A percentile compares a stretch with the other conserved stretches of the same genome.
phyloP scores from a whole-genome alignment of 768 basidiomycete genomes.

The Paxillus ammoniavirescens region DNA sequence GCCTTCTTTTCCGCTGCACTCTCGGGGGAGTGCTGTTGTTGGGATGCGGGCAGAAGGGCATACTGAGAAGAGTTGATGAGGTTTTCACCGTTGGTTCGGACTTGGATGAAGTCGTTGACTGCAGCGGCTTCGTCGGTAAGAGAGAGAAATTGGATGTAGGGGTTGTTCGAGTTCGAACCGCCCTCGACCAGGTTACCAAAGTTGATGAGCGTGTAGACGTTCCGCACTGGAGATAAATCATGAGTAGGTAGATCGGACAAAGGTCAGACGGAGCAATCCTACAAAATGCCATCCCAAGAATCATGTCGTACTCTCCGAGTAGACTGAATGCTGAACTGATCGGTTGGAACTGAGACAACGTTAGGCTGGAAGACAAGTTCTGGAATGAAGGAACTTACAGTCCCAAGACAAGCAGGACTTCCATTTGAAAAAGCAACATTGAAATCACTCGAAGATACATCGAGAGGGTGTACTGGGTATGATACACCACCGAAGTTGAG shows the following conservation, averaged over 20 bases:
- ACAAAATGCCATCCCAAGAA: conserved; percentile 81
- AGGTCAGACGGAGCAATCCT: conserved; percentile 24
- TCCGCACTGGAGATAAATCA: conserved; percentile 55
- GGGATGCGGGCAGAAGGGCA: conserved; percentile 55
- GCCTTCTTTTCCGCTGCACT: conserved; percentile 66
- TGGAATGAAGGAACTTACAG: conserved; percentile 43
- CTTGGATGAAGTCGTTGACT: conserved; percentile 62
- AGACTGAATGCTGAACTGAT: conserved; percentile 78
- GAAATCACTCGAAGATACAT: conserved; percentile 61
- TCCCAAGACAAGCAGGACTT: conserved; percentile 60
- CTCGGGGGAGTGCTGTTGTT: conserved; percentile 63
- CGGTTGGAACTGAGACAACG: conserved; percentile 66
- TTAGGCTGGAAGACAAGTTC: conserved; percentile 5
- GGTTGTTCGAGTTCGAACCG: conserved; percentile 46
- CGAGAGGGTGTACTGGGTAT: conserved; percentile 77
- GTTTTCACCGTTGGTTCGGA: conserved; percentile 60
- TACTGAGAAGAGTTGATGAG: conserved; percentile 53
- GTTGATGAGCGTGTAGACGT: conserved; percentile 68
- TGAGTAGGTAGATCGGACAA: conserved; percentile 4
- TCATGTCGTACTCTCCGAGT: conserved; percentile 78
- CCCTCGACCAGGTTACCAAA: conserved; percentile 67
- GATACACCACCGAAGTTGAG: conserved; percentile 67
- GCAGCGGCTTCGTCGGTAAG: conserved; percentile 52
- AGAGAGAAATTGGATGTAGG: conserved; percentile 70
- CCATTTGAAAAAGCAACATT: conserved; percentile 42